Evolutionary conservation across 2,329 filamentous ascomycete species (phyloP), one percentile per base, ranked within the genome.

Genomic region (Fusarium dimerum): DNA sequence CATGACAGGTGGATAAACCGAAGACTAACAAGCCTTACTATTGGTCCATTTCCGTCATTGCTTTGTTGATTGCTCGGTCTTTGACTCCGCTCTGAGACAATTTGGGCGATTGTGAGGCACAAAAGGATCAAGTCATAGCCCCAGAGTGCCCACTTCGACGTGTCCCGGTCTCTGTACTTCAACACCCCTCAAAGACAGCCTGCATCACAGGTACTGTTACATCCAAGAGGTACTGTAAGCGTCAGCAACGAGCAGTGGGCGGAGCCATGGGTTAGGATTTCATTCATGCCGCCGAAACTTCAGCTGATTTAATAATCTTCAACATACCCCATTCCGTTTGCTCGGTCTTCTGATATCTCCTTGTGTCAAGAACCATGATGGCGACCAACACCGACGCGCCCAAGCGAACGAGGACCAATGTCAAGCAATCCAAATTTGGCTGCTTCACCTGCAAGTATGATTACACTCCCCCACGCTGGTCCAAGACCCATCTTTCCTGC

Each of bases 381-480:
- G 6, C 26, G 36, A 29, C 43, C 5, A 3, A 2, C 45, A 1
- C 6, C 1, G 40, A 12, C 36, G 55, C 49, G 3, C 1, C 40
- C 0, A 62, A 59, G 17, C 48, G 60, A 7, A 63, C 60, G 2
- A 61, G 60, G 47, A 61, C 60, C 3, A 62, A 62, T 26, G 60
- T 62, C 2, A 62, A 47, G 15, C 60, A 62, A 45, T 63, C 60
- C 2, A 62, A 61, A n/a, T 53, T 45, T 32, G 60, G 60, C 10
- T 62, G 60, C 16, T 57, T 61, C 16, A 62, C 60, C 5, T 62
- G 60, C 60, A 62, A 62, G 60, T 62, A 63, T n/a, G 49, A 26
- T 3, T 11, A 30, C 10, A 6, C 3, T n/a, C 10, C 1, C 5
- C 8, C 10, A 1, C 32, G n/a, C 45, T 30, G 9, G 7, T 12